These are phyloP conservation scores for Sclerotinia borealis DNA, from an alignment of 2,329 filamentous ascomycete genomes.

Conservation along the genomic window DNA sequence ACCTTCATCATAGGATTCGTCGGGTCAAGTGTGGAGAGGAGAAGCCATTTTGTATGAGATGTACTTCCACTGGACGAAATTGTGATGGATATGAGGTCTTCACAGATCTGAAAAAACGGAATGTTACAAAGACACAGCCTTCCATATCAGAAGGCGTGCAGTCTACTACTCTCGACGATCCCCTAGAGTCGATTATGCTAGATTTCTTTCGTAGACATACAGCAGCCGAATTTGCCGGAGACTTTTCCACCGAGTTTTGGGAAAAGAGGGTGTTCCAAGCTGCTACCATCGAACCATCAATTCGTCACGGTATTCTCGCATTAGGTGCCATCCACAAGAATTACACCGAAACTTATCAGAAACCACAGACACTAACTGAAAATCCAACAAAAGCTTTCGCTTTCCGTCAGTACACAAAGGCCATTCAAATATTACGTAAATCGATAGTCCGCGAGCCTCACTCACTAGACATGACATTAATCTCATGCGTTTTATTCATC, in stretches of 20 bases:
- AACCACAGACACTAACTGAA: constrained; percentile 32
- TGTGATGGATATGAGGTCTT: constrained; percentile 28
- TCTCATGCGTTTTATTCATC: constrained; percentile 58
- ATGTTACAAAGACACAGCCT: not conserved
- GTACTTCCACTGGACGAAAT: constrained; percentile 28
- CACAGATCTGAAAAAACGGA: not conserved
- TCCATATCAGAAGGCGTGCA: not conserved
- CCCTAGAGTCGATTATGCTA: constrained; percentile 22
- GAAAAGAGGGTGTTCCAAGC: constrained; percentile 23
- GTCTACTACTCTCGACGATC: constrained; percentile 13
- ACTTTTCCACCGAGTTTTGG: constrained; percentile 28
- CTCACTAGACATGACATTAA: constrained; percentile 40
- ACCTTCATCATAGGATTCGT: constrained; percentile 22
- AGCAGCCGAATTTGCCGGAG: constrained; percentile 22
- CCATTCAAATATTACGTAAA: constrained; percentile 36
- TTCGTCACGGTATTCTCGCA: constrained; percentile 29
- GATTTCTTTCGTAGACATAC: constrained; percentile 26
- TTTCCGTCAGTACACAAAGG: constrained; percentile 52
- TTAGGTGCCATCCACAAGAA: constrained; percentile 29
- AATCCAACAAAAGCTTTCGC: constrained; percentile 38
- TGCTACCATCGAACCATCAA: constrained; percentile 22
- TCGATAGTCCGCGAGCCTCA: constrained; percentile 24
- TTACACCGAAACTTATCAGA: constrained; percentile 37
- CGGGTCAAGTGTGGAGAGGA: constrained; percentile 31
- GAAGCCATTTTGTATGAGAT: constrained; percentile 29